Evolutionary conservation across 2,329 filamentous ascomycete genomes (phyloP).

Genomic region (Myriosclerotinia scirpicola): DNA sequence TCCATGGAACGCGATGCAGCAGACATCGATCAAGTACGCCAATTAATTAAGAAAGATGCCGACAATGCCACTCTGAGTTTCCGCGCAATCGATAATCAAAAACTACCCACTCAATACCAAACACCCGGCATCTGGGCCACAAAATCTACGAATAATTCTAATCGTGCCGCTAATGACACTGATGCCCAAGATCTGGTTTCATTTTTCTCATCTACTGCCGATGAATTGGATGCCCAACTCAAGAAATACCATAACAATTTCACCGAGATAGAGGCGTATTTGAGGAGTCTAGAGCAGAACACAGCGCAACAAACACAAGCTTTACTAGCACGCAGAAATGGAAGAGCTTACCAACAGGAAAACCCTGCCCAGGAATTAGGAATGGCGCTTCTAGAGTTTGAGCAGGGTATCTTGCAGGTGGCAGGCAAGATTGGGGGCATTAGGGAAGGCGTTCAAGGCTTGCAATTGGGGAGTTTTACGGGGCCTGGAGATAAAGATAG

Average conservation of each 20-base stretch:
- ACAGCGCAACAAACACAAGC: slow-evolving; percentile 61
- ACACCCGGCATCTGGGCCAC: slow-evolving; percentile 44
- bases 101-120: slow-evolving; percentile 62
- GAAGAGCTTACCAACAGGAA: slow-evolving; percentile 43
- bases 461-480: slow-evolving; percentile 49
- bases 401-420: slow-evolving; percentile 63
- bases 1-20: slow-evolving; percentile 62
- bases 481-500: slow-evolving; percentile 19
- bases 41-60: slow-evolving; percentile 62
- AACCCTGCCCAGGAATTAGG: slow-evolving; percentile 54
- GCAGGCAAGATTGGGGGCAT: slow-evolving; percentile 59
- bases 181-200: slow-evolving; percentile 60
- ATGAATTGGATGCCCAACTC: slow-evolving; percentile 60
- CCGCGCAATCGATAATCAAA: slow-evolving; percentile 72
- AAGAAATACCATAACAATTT: slow-evolving; percentile 58
- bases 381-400: slow-evolving; percentile 62
- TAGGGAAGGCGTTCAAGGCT: slow-evolving; percentile 60
- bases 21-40: slow-evolving; percentile 57
- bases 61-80: slow-evolving; percentile 71
- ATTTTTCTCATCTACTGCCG: slow-evolving; percentile 62
- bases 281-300: slow-evolving; percentile 61
- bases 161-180: slow-evolving; percentile 45
- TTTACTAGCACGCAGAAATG: slow-evolving; percentile 46
- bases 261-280: slow-evolving; percentile 63
- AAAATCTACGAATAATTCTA: slow-evolving; percentile 44